Evolutionary conservation across 2,329 filamentous ascomycete genomes (phyloP), one percentile per base, ranked within the genome.

Genomic region (Fusarium sp.): DNA sequence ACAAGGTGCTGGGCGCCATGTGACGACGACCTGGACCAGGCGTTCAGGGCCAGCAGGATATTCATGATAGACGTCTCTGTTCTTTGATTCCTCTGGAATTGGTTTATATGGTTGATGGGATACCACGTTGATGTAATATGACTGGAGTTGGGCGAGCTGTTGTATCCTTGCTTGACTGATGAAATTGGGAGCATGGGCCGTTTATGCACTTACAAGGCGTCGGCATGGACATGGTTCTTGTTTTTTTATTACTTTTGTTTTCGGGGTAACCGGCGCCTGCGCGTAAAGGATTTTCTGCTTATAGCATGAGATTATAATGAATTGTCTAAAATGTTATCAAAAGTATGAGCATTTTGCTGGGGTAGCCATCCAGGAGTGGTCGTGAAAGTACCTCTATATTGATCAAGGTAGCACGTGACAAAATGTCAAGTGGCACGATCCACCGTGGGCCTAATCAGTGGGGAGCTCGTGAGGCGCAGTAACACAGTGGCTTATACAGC

Each of bases 191-290:
- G 67, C 68, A 71, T 67, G 55, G 57, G 67, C 70, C 65, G 73
- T 75, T 74, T 72, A 65, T 74, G 71, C 73, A 75, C 69, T 75
- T 75, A 65, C 61, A 63, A 63, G 73, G 73, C 73, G 73, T 72
- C 61, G 62, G 47, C 62, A 71, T 58, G 69, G 62, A 73, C 53
- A 71, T 53, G 73, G 70, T 62, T 59, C 14, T 67, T 65, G 53
- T 62, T 66, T 49, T 55, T 59, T 65, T 69, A 31, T 53, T 22
- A 53, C 54, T 47, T 65, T 54, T 22, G 38, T 49, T 46, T 64
- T 56, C 67, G 57, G 63, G 57, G 64, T 56, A 72, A 59, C 43
- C 49, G 73, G 73, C 50, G 70, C 64, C 62, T 70, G 45, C 65
- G 51, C 61, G 72, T 67, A 40, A 65, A 56, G 59, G 58, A 43